phyloP scores from a whole-genome alignment of 768 basidiomycete genomes.

The Tylopilus plumbeoviolaceoides region DNA sequence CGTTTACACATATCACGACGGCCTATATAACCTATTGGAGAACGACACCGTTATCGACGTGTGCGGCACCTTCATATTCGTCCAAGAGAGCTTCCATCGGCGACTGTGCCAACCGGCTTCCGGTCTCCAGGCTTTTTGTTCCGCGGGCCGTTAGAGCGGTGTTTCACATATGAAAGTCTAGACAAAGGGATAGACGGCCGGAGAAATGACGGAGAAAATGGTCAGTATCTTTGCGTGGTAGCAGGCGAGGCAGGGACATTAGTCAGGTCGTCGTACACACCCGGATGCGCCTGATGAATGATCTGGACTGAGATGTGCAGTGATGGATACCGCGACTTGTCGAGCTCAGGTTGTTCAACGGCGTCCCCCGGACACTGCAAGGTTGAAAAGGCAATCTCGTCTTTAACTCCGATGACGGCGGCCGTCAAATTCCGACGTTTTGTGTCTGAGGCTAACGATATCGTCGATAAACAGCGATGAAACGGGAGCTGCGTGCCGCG shows the following conservation, averaged over 20 bases:
- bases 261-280: too few relatives aligned
- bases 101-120: neutral
- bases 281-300: neutral
- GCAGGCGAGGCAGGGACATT: too few relatives aligned
- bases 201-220: neutral
- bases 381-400: neutral
- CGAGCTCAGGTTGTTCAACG: too few relatives aligned
- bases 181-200: neutral
- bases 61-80: too few relatives aligned
- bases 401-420: too few relatives aligned
- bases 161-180: neutral
- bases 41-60: neutral
- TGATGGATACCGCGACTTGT: too few relatives aligned
- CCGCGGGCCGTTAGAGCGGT: neutral
- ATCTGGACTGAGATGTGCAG: neutral
- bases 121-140: constrained; percentile 1
- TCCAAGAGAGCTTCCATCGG: neutral
- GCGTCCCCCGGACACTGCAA: constrained; percentile 14
- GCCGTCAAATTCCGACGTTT: too few relatives aligned
- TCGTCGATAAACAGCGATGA: too few relatives aligned
- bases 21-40: neutral
- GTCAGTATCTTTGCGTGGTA: neutral
- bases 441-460: too few relatives aligned
- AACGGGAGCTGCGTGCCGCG: too few relatives aligned
- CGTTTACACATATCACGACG: neutral